Evolutionary conservation across 495 filamentous ascomycete species (phyloP).

Genomic region (Tuber calosporum): DNA sequence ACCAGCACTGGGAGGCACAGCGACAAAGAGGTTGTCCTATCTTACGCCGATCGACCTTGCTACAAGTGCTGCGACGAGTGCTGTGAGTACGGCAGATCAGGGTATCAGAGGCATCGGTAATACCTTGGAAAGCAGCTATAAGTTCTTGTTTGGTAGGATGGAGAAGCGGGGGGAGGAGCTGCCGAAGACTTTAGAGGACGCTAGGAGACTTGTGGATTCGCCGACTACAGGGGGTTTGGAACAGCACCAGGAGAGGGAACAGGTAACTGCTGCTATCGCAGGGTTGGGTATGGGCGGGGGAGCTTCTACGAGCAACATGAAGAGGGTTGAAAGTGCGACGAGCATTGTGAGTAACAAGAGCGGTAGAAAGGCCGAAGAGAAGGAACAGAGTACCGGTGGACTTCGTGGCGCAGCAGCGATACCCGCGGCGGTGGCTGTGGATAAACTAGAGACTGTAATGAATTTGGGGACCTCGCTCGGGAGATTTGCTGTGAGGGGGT

Average conservation of each 20-base stretch:
- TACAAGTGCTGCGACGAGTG: constrained; percentile 49
- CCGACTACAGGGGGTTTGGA: constrained; percentile 49
- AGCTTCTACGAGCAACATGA: neutral
- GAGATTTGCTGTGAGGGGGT: constrained; percentile 34
- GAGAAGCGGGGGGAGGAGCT: constrained; percentile 56
- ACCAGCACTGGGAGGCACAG: constrained; percentile 15
- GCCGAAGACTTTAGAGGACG: constrained; percentile 87
- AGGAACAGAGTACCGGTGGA: constrained; percentile 9
- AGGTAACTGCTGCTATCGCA: neutral
- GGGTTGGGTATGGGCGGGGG: constrained; percentile 6
- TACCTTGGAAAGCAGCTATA: constrained; percentile 83
- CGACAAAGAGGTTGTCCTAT: constrained; percentile 43
- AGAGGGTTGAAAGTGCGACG: constrained; percentile 24
- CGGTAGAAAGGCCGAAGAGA: constrained; percentile 18
- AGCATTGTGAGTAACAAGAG: constrained; percentile 25
- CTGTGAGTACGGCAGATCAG: constrained; percentile 81
- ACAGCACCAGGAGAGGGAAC: constrained; percentile 18
- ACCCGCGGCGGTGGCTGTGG: constrained; percentile 31
- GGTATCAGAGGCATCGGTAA: constrained; percentile 80
- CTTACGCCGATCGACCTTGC: constrained; percentile 43
- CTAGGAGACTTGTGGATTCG: constrained; percentile 72
- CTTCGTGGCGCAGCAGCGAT: constrained; percentile 26
- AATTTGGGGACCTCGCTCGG: constrained; percentile 30
- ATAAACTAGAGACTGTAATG: constrained; percentile 22
- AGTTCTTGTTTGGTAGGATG: constrained; percentile 83